Evolutionary conservation across 2,329 filamentous ascomycete genomes (phyloP), one percentile per base, ranked within the genome.

Genomic region (Beauveria sp.): DNA sequence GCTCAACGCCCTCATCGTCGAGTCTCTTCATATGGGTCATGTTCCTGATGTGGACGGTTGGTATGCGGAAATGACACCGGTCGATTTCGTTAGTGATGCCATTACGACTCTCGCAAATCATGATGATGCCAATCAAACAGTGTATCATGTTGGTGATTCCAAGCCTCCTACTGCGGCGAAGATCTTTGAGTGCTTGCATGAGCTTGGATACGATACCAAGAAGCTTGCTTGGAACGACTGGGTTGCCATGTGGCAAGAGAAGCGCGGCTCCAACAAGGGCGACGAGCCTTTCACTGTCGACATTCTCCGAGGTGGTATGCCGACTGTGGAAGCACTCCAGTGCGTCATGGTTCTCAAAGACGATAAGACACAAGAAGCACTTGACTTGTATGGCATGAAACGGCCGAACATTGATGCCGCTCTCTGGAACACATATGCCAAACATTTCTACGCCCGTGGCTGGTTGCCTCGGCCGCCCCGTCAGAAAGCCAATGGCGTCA

Each of bases 51-150:
- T 92, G 4, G 80, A 88, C 55, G 86, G 86, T 48, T 93, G 90
- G 90, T 84, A 87, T 55, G 83, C 88, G 1, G 90, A 93, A 75
- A 93, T 93, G 89, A 92, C 90, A 0, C 89, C 90, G 0, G 90
- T 91, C 16, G 89, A 93, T 73, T 92, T 90, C 68, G 88, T 92
- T 63, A 89, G 86, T 74, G 86, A 85, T 65, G 85, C 88, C 4
- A 90, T 93, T 66, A 77, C 89, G 26, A 84, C 88, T 20, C 80
- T 93, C 22, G 82, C 87, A 46, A 85, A 88, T 66, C 81, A 90
- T 63, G 81, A 76, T 0, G 79, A 86, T 42, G 78, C 80, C 1
- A 79, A 85, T 10, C 87, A 90, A 68, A 79, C 80, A 0, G 75
- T 92, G 8, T 91, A 90, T 74, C 90, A 93, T 67, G 77, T 93